Base-by-base conservation (phyloP, 768 basidiomycete genomes). In the Rhodotorula sphaerocarpa region DNA sequence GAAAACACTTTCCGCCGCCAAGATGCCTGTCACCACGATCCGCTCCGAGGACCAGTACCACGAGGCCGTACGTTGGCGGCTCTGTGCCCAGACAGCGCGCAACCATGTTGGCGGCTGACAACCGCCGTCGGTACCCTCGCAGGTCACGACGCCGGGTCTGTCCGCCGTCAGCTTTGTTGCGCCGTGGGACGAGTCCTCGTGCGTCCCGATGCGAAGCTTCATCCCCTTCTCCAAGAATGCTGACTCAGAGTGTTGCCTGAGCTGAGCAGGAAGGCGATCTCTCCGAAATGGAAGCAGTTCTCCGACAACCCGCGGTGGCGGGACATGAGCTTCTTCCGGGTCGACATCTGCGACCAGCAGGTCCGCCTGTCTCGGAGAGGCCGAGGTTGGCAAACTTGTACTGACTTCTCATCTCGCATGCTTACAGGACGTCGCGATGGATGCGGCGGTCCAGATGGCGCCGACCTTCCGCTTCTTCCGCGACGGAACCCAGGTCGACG, bases 281-380 rank as follows among this genome's bases (percentile, higher is more conserved):
- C 61, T 20, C 66, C 66, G 30, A 63, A 63, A 46, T 67, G 41
- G 33, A 45, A 48, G 33, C 50, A 33, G 31, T 50, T 36, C 50
- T 36, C 65, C 10, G 30, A 58, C 47, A 55, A 59, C 48, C 42
- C 33, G 25, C 36, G 48, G 6, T 63, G 27, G 46, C 27, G 41
- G 34, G 25, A 15, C 39, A 50, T 68, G 23, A 55, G 52, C 47
- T 68, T 68, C 31, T 65, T 58, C 67, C 18, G 43, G 7, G 63
- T 68, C 43, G 67, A 68, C 62, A 58, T 68, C 52, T 64, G 63
- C 52, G 67, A 64, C 23, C 56, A 63, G 55, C 66, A 63, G 56
- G 65, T 56, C 9, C 34, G 57, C 33, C 45, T n/a, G n/a, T n/a
- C n/a, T n/a, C n/a, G n/a, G n/a, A n/a, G n/a, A n/a, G n/a, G n/a